Base-by-base conservation (phyloP, 2,329 filamentous ascomycete species). In the Aureobasidium mangrovei region DNA sequence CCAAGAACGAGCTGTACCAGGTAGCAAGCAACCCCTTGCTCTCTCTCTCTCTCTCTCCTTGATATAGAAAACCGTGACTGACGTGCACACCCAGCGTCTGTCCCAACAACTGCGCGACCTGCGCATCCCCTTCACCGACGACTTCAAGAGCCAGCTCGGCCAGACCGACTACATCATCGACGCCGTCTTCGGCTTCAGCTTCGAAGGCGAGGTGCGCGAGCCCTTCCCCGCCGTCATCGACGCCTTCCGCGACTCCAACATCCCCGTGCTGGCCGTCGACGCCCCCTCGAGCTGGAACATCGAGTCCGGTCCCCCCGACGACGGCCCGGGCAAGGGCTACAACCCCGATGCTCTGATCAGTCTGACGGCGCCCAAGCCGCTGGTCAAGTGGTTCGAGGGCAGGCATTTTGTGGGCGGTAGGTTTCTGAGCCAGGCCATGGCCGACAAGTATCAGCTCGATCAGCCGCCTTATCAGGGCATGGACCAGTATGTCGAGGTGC, bases 251-350 rank as follows among this genome's bases (percentile, higher is more conserved):
- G 77, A 83, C 40, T 85, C 86, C 4, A 78, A 78, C 28, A 65
- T 93, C 6, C 87, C 90, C 0, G 86, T 97, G 0, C 84, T 93
- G 2, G 86, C 89, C 2, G 88, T 98, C 26, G 93, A 98, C 71
- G 90, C 88, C 5, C 93, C 93, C 1, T 95, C 88, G 32, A 93
- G 88, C 1, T 98, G 93, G 93, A 83, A 93, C 68, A 94, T 98
- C 55, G 88, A 95, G 65, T 75, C 77, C 8, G 93, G 93, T 0
- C 91, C 91, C 7, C 90, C 91, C 8, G 72, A 76, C 51, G 80
- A 83, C 1, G 91, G 89, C 0, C 78, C 88, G 0, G 91, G 90
- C 0, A 85, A 84, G 63, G 82, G 77, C 4, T 97, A 95, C 65
- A 83, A 87, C 73, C 93, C 93, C 60, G 75, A 78, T 33, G 83